Evolutionary conservation across 495 filamentous ascomycete genomes (phyloP).

Genomic region (Thozetella sp.): DNA sequence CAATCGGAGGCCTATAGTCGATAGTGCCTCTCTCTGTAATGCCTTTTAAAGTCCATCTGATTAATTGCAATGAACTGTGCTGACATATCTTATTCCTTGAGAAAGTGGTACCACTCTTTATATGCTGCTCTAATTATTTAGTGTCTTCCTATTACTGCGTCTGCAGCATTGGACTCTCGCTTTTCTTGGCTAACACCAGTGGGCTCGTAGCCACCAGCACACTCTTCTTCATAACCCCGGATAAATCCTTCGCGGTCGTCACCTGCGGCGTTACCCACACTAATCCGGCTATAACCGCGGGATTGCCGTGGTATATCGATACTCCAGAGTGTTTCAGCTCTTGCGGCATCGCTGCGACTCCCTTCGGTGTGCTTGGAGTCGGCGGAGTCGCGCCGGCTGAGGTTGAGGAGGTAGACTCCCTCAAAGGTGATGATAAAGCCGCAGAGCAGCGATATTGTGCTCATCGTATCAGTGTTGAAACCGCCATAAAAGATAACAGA

Average conservation of each 20-base stretch:
- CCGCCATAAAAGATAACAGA: slow-evolving; percentile 97
- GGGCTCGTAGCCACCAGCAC: slow-evolving; percentile 64
- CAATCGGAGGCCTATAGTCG: no score
- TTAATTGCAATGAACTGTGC: no score
- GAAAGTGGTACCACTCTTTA: no score
- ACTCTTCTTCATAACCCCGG: slow-evolving; percentile 77
- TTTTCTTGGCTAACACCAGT: no score
- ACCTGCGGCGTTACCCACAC: slow-evolving; percentile 59
- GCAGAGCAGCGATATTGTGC: slow-evolving; percentile 85
- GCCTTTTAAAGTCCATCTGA: no score
- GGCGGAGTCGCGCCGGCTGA: slow-evolving; percentile 87
- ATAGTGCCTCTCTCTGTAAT: no score
- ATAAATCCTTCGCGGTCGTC: slow-evolving; percentile 81
- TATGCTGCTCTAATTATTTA: no score
- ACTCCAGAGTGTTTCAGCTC: slow-evolving; percentile 85
- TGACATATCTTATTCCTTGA: no score
- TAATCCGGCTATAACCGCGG: slow-evolving; percentile 27
- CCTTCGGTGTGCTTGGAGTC: slow-evolving; percentile 67
- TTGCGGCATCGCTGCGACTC: slow-evolving; percentile 73
- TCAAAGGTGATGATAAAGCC: slow-evolving; percentile 97
- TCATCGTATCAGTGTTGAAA: slow-evolving; percentile 94
- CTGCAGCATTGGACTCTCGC: no score
- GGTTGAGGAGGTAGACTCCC: slow-evolving; percentile 94
- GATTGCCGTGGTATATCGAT: slow-evolving; percentile 70
- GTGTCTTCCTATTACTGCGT: no score